phyloP scores from a whole-genome alignment of 2,329 filamentous ascomycete species.

The Trichoderma sp. region DNA sequence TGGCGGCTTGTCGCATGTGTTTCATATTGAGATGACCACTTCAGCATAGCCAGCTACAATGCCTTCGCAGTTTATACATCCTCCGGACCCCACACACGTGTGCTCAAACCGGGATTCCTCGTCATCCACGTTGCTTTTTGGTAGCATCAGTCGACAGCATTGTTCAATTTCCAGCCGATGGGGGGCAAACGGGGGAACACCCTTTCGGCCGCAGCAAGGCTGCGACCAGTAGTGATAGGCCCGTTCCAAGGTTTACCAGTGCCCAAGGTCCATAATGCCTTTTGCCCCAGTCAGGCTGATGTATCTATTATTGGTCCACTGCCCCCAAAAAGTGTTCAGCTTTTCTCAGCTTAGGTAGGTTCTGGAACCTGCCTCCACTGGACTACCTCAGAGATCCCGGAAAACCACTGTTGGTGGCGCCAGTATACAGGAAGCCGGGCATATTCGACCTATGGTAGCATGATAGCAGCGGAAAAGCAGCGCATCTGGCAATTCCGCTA shows the following conservation, averaged over 20 bases:
- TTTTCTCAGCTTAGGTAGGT: not conserved
- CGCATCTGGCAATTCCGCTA: not conserved
- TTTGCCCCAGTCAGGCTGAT: not conserved
- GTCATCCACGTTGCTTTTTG: constrained; percentile 6
- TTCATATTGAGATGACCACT: not conserved
- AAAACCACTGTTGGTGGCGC: constrained; percentile 11
- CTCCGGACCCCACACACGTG: constrained; percentile 12
- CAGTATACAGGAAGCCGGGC: not conserved
- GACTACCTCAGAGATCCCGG: constrained; percentile 1
- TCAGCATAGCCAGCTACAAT: constrained; percentile 5
- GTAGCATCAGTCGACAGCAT: constrained; percentile 1
- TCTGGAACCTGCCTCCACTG: not conserved
- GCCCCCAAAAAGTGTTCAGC: not conserved
- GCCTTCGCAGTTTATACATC: not conserved
- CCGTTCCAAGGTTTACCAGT: not conserved
- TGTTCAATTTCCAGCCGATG: constrained; percentile 18
- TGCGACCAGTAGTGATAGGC: constrained; percentile 10
- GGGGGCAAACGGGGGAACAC: constrained; percentile 2
- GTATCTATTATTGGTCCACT: constrained; percentile 23
- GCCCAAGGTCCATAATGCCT: constrained; percentile 12
- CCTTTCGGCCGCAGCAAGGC: not conserved
- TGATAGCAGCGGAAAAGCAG: not conserved
- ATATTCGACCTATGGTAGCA: not conserved
- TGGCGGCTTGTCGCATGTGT: not conserved
- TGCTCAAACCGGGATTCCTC: constrained; percentile 4